Conservation (phyloP, 495 filamentous ascomycete genomes). For the Xylaria longipes region DNA sequence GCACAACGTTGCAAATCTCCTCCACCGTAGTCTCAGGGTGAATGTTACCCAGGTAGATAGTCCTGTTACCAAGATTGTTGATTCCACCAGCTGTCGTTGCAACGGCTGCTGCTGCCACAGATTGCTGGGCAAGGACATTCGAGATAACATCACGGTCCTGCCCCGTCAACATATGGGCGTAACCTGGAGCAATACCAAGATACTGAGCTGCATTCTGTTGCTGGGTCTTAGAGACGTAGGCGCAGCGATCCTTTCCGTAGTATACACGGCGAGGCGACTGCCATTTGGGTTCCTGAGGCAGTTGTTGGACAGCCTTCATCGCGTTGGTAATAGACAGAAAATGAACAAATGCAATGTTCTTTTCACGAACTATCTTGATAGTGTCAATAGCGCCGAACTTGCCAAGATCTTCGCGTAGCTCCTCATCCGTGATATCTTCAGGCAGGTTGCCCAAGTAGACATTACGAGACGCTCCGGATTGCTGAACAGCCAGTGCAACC, state of each 20-base stretch:
- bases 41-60: constrained; percentile 98
- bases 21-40: constrained; percentile 98
- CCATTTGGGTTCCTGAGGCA: constrained; percentile 97
- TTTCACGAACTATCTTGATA: constrained; percentile 96
- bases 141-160: constrained; percentile 96
- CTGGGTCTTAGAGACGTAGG: constrained; percentile 98
- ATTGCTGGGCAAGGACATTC: constrained; percentile 94
- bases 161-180: constrained; percentile 92
- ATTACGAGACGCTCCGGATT: constrained; percentile 96
- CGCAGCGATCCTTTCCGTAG: constrained; percentile 97
- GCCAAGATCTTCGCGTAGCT: constrained; percentile 91
- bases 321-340: constrained; percentile 97
- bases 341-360: constrained; percentile 97
- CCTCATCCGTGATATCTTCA: constrained; percentile 88
- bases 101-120: constrained; percentile 94
- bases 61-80: constrained; percentile 95
- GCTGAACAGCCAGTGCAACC: constrained; percentile 93
- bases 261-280: constrained; percentile 93
- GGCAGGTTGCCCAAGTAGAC: constrained; percentile 95
- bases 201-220: constrained; percentile 99
- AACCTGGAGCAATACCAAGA: constrained; percentile 95
- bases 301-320: constrained; percentile 97
- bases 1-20: constrained; percentile 97
- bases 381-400: constrained; percentile 98
- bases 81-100: constrained; percentile 95